Percentiles rank a stretch among this genome's conserved stretches.
phyloP scores from a whole-genome alignment of 306 rosid genomes.

The Biancaea sappan region DNA sequence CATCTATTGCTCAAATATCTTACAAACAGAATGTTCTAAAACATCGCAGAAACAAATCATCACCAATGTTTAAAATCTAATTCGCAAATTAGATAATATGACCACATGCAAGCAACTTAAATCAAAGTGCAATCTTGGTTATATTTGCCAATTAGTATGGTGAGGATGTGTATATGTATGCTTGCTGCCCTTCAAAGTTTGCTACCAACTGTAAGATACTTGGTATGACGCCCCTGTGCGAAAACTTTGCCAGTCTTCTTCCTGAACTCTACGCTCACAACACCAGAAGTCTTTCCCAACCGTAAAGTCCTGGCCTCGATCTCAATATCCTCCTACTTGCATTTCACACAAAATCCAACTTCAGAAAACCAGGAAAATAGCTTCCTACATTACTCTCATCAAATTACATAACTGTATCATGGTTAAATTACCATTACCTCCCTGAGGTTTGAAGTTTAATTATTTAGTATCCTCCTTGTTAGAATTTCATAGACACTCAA shows the following conservation, averaged over 20 bases:
- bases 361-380: constrained; percentile 14
- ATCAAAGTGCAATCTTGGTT: too few relatives aligned
- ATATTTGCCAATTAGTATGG: too few relatives aligned
- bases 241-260: constrained; percentile 53
- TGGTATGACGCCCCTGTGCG: constrained; percentile 68
- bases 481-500: too few relatives aligned
- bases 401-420: not conserved
- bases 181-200: constrained; percentile 40
- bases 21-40: too few relatives aligned
- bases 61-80: not conserved
- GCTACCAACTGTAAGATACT: constrained; percentile 51
- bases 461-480: too few relatives aligned
- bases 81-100: not conserved
- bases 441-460: too few relatives aligned
- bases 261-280: constrained; percentile 56
- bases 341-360: not conserved
- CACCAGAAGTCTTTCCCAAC: constrained; percentile 54
- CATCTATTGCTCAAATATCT: too few relatives aligned
- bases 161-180: not conserved
- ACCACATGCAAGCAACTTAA: too few relatives aligned
- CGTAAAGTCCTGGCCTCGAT: constrained; percentile 50
- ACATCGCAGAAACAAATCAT: too few relatives aligned
- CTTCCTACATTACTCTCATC: not conserved
- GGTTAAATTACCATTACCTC: too few relatives aligned
- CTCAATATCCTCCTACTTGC: constrained; percentile 57